These are phyloP conservation scores for Colletotrichum lentis DNA, from an alignment of 2,329 filamentous ascomycete species.

Conservation along the genomic window DNA sequence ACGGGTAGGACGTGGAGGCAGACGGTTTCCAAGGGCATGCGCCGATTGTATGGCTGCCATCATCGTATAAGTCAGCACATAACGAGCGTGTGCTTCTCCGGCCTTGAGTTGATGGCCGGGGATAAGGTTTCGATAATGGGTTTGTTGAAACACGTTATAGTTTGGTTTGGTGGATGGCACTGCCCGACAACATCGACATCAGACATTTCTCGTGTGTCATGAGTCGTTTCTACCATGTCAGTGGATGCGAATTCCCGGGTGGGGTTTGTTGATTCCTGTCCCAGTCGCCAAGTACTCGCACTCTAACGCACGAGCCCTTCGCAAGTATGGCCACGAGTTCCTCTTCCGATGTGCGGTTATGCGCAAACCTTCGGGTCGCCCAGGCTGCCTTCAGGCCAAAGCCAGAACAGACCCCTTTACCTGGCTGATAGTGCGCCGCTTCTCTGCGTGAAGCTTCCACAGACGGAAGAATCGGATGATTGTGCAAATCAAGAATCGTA, in stretches of 20 bases:
- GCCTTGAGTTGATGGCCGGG: background rate
- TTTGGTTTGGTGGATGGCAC: background rate
- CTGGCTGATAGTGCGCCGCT: no score
- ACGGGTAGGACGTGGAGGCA: background rate
- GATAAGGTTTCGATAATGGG: background rate
- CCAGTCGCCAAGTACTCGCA: no score
- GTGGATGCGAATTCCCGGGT: no score
- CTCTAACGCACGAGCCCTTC: no score
- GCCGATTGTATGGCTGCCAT: background rate
- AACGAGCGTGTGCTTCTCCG: background rate
- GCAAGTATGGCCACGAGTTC: no score
- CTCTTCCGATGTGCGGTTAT: background rate
- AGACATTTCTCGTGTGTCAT: background rate
- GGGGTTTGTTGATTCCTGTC: no score
- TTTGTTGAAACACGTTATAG: constrained; percentile 11
- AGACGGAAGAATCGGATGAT: no score
- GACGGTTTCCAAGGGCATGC: background rate
- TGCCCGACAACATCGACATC: background rate
- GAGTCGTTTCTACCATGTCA: background rate
- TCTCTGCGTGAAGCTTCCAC: background rate
- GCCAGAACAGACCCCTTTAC: background rate
- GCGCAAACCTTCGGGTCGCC: no score
- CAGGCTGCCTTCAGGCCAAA: no score
- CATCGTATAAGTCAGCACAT: constrained; percentile 16
- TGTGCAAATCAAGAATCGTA: background rate